phyloP scores from a whole-genome alignment of 306 rosid species.

The Inga laurina region DNA sequence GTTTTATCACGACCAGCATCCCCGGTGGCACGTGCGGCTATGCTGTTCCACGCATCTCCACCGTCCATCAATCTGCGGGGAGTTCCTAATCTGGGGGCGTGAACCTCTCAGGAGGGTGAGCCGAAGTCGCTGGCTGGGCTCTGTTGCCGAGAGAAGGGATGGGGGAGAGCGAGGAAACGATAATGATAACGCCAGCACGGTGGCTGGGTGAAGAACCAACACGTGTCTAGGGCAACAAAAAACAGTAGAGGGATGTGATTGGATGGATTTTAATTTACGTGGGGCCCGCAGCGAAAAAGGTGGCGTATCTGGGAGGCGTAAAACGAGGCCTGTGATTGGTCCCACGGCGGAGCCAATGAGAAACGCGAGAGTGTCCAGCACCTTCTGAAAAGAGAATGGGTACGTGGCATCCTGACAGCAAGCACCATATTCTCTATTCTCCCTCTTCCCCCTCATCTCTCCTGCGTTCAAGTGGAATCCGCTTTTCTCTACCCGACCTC shows the following conservation, averaged over 20 bases:
- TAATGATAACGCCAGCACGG: slow-evolving; percentile 65
- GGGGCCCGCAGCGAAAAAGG: slow-evolving; percentile 21
- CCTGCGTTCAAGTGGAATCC: slow-evolving; percentile 30
- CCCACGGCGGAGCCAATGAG: slow-evolving; percentile 42
- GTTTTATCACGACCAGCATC: slow-evolving; percentile 15
- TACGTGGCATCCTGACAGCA: slow-evolving; percentile 57
- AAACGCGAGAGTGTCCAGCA: slow-evolving; percentile 29
- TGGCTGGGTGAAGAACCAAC: slow-evolving; percentile 56
- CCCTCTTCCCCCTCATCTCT: neutral
- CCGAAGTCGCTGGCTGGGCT: neutral
- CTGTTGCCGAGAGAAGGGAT: slow-evolving; percentile 27
- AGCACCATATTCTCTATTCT: slow-evolving; percentile 46
- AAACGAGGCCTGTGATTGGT: slow-evolving; percentile 41
- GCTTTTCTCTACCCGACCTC: slow-evolving; percentile 18
- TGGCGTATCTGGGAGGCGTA: slow-evolving; percentile 47
- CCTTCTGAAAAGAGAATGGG: slow-evolving; percentile 34
- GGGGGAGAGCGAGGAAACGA: slow-evolving; percentile 36
- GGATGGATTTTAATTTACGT: slow-evolving; percentile 1
- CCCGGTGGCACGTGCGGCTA: slow-evolving; percentile 27
- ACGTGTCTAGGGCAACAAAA: slow-evolving; percentile 69
- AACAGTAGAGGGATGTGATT: slow-evolving; percentile 38
- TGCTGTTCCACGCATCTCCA: slow-evolving; percentile 43
- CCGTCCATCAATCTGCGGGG: slow-evolving; percentile 44
- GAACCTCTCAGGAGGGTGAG: neutral
- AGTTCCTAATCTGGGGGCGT: neutral